Conservation (phyloP, 192 early-diverging fungal species). For the Oehlia diaphana region DNA sequence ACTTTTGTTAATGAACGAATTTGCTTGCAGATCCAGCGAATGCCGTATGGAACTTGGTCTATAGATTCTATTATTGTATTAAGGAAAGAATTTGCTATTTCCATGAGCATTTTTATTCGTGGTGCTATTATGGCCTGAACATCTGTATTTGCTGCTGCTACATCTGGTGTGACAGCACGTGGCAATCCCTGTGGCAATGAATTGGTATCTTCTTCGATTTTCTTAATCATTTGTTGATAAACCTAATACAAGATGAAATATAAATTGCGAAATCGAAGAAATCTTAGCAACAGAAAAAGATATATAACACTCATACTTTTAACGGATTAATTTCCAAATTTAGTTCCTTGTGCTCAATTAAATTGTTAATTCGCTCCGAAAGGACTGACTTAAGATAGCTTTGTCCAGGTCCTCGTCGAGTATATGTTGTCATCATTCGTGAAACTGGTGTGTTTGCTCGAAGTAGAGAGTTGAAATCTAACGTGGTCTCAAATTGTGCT, state of each 20-base stretch:
- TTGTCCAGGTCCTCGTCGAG: slow-evolving; percentile 89
- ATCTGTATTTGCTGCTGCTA: slow-evolving; percentile 76
- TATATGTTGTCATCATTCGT: slow-evolving; percentile 98
- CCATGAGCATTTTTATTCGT: slow-evolving; percentile 77
- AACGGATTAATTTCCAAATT: slow-evolving; percentile 95
- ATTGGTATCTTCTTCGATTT: slow-evolving; percentile 69
- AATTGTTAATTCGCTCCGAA: slow-evolving; percentile 74
- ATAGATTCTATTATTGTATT: slow-evolving; percentile 81
- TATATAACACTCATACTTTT: slow-evolving; percentile 53
- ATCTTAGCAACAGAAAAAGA: no score
- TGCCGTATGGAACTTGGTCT: slow-evolving; percentile 90
- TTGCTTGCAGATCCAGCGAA: slow-evolving; percentile 99
- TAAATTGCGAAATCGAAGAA: not conserved
- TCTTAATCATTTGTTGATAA: slow-evolving; percentile 80
- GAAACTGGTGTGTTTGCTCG: slow-evolving; percentile 95
- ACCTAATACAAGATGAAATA: slow-evolving; percentile 39
- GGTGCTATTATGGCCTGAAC: slow-evolving; percentile 86
- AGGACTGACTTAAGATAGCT: slow-evolving; percentile 87
- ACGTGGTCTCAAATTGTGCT: slow-evolving; percentile 89
- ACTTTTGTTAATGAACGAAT: slow-evolving; percentile 87
- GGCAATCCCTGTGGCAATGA: slow-evolving; percentile 62
- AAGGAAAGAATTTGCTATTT: slow-evolving; percentile 84
- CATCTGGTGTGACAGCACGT: slow-evolving; percentile 77
- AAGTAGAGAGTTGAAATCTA: slow-evolving; percentile 85
- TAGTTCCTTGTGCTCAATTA: slow-evolving; percentile 79